Evolutionary conservation across 495 filamentous ascomycete genomes (phyloP).

Genomic region (Penicillium alfredii): DNA sequence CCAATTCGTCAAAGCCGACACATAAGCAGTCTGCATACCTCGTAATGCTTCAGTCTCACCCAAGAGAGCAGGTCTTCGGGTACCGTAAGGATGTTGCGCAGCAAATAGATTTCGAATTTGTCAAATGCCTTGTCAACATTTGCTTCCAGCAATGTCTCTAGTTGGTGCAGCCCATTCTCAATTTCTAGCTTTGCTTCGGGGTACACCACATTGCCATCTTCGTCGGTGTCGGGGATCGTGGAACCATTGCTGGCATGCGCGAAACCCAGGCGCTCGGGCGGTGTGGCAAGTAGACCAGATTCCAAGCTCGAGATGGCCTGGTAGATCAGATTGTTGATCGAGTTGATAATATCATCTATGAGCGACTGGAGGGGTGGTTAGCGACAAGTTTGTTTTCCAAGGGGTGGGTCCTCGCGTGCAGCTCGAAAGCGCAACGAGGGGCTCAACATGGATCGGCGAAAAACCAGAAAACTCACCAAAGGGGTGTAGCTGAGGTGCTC

Average conservation of each 20-base stretch:
- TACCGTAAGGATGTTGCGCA: conserved; percentile 83
- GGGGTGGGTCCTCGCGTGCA: conserved; percentile 10
- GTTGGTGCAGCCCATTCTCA: conserved; percentile 81
- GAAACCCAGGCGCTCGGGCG: conserved; percentile 75
- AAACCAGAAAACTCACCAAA: conserved; percentile 53
- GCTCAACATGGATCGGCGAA: not conserved
- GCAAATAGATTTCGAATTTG: conserved; percentile 72
- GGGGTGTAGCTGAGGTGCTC: conserved; percentile 96
- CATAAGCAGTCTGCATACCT: conserved; percentile 53
- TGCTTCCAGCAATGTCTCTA: conserved; percentile 87
- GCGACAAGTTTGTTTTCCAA: conserved; percentile 18
- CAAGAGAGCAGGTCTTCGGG: conserved; percentile 65
- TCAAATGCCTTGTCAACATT: conserved; percentile 77
- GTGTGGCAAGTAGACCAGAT: conserved; percentile 63
- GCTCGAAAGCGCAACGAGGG: no score
- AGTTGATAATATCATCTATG: conserved; percentile 96
- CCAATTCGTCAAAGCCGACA: no score
- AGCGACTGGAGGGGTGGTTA: conserved; percentile 55
- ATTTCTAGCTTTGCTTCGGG: conserved; percentile 70
- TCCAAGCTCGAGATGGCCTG: conserved; percentile 80
- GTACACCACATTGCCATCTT: conserved; percentile 47
- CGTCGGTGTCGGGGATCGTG: conserved; percentile 47
- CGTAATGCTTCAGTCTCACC: conserved; percentile 81
- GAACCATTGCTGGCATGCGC: conserved; percentile 34
- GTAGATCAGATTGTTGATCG: conserved; percentile 83